Conservation (phyloP, 2,329 filamentous ascomycete species). For the Fusarium chaquense region DNA sequence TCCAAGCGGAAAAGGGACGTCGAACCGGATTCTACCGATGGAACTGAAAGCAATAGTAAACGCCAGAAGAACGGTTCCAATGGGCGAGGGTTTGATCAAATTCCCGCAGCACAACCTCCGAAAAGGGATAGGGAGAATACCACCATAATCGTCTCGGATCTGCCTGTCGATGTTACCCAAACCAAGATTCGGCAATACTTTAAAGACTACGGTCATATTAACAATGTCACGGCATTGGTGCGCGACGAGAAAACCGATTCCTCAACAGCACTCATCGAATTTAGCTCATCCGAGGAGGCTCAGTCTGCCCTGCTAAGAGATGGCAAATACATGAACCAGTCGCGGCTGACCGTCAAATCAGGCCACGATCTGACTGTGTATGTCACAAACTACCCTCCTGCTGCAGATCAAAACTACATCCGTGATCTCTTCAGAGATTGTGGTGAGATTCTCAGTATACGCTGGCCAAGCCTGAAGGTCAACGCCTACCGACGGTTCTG, state of each 20-base stretch:
- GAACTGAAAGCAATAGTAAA: slow-evolving; percentile 69
- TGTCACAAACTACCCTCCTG: slow-evolving; percentile 88
- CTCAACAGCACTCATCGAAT: slow-evolving; percentile 84
- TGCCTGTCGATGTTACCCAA: slow-evolving; percentile 77
- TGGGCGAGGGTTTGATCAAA: slow-evolving; percentile 43
- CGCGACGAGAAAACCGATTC: slow-evolving; percentile 70
- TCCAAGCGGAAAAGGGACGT: slow-evolving; percentile 82
- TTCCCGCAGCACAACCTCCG: slow-evolving; percentile 50
- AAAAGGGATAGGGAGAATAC: slow-evolving; percentile 93
- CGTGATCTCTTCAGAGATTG: slow-evolving; percentile 76
- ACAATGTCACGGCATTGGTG: slow-evolving; percentile 75
- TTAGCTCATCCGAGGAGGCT: slow-evolving; percentile 83
- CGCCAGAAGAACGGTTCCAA: slow-evolving; percentile 68
- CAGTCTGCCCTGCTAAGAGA: slow-evolving; percentile 84
- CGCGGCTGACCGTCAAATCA: slow-evolving; percentile 78
- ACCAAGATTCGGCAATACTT: slow-evolving; percentile 89
- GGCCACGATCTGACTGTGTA: slow-evolving; percentile 86
- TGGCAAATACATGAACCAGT: slow-evolving; percentile 80
- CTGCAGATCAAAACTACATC: slow-evolving; percentile 78
- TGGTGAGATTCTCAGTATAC: slow-evolving; percentile 85
- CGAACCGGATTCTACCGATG: slow-evolving; percentile 58
- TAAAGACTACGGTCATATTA: slow-evolving; percentile 87
- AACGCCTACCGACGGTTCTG: slow-evolving; percentile 93
- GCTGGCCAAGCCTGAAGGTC: slow-evolving; percentile 91
- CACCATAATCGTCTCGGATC: slow-evolving; percentile 81